These are phyloP conservation scores for Neocallimastix lanati DNA, from an alignment of 192 early-diverging fungal genomes.

Conservation along the genomic window DNA sequence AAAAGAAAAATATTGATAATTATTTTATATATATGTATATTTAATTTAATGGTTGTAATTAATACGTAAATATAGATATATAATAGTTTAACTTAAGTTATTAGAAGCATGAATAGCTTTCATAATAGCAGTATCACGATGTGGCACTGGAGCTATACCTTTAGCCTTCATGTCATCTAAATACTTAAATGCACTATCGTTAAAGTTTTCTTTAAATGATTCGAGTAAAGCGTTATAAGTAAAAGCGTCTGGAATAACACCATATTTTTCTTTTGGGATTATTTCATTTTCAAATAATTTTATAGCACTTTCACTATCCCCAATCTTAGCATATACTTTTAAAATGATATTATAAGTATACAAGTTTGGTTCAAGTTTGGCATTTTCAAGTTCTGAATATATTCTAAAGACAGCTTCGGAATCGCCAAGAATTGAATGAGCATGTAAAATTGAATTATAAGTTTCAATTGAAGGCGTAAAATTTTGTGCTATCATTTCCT, in stretches of 20 bases:
- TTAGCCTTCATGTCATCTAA: not conserved
- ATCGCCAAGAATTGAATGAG: not conserved
- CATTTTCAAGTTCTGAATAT: not conserved
- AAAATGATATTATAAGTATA: not conserved
- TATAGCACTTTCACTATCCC: not conserved
- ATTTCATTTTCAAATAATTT: not conserved
- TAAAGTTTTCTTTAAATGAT: not conserved
- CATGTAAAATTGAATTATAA: not conserved
- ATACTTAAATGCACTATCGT: not conserved
- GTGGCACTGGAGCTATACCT: not conserved
- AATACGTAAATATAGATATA: too few species aligned
- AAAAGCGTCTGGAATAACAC: not conserved
- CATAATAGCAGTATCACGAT: not conserved
- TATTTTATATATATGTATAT: too few species aligned
- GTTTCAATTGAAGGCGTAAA: not conserved
- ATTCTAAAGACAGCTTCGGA: not conserved
- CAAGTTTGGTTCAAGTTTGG: not conserved
- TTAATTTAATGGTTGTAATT: too few species aligned
- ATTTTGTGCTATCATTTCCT: not conserved
- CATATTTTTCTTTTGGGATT: not conserved
- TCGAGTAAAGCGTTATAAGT: not conserved
- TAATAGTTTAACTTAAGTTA: not conserved
- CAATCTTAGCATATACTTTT: not conserved
- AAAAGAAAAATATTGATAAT: too few species aligned
- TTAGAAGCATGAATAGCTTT: not conserved